phyloP scores from a whole-genome alignment of 805 yeast species.

The Candida ovalis region DNA sequence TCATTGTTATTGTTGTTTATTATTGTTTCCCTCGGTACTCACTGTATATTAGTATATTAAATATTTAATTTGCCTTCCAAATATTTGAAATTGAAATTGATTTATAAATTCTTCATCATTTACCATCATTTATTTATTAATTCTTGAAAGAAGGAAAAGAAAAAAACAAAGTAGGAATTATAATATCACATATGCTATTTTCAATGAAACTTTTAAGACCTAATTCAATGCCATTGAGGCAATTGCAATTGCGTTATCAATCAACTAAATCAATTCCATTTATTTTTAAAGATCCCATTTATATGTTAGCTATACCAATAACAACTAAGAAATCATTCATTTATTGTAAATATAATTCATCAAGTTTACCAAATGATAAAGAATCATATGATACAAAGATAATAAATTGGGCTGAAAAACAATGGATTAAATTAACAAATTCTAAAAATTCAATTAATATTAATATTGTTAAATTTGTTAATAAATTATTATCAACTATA shows the following conservation, averaged over 20 bases:
- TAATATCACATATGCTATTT: not conserved
- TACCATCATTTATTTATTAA: too few relatives aligned
- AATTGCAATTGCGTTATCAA: not conserved
- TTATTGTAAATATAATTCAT: slow-evolving; percentile 57
- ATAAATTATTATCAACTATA: slow-evolving; percentile 52
- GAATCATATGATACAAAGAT: slow-evolving; percentile 36
- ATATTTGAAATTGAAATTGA: too few relatives aligned
- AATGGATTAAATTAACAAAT: slow-evolving; percentile 59
- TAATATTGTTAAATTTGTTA: slow-evolving; percentile 51
- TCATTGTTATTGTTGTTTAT: not conserved
- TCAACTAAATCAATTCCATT: not conserved
- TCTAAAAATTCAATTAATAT: slow-evolving; percentile 57
- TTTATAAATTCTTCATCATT: not conserved
- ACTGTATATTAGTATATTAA: not conserved
- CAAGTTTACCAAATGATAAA: slow-evolving; percentile 29
- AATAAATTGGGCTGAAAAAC: slow-evolving; percentile 45
- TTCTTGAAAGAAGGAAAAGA: too few relatives aligned
- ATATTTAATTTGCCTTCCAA: not conserved
- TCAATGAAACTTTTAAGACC: not conserved
- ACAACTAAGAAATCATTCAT: slow-evolving; percentile 58
- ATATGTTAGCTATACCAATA: slow-evolving; percentile 69
- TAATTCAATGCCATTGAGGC: not conserved
- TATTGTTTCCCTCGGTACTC: not conserved
- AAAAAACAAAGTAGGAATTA: too few relatives aligned
- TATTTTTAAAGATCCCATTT: slow-evolving; percentile 33